Percentiles rank a stretch among this genome's conserved stretches.
phyloP scores from a whole-genome alignment of 345 rosid genomes.

The Zanthoxylum bungeanum region DNA sequence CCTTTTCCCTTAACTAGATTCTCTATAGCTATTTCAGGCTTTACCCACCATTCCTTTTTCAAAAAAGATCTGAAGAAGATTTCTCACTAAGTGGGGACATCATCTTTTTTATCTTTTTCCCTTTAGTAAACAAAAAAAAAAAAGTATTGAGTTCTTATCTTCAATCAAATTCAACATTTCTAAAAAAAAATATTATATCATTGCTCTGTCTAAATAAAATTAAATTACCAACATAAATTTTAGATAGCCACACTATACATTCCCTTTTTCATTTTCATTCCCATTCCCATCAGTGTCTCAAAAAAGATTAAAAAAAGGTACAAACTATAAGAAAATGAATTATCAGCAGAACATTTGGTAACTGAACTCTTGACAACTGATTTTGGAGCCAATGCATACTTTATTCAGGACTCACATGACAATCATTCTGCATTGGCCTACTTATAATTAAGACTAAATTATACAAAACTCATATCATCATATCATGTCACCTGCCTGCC shows the following conservation, averaged over 20 bases:
- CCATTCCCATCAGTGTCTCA: too few relatives aligned
- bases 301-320: not conserved
- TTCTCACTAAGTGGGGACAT: conserved; percentile 14
- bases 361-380: not conserved
- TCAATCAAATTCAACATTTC: not conserved
- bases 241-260: too few relatives aligned
- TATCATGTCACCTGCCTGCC: conserved; percentile 6
- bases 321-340: not conserved
- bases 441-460: not conserved
- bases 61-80: conserved; percentile 4
- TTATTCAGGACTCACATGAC: conserved; percentile 16
- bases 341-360: not conserved
- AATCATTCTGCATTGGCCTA: conserved; percentile 11
- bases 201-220: too few relatives aligned
- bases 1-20: conserved; percentile 14
- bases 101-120: conserved; percentile 10
- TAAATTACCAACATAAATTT: too few relatives aligned
- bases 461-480: not conserved
- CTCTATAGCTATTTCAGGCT: conserved; percentile 15
- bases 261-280: too few relatives aligned
- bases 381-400: too few relatives aligned
- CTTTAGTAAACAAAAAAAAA: not conserved
- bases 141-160: not conserved
- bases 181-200: too few relatives aligned
- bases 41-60: conserved; percentile 1